Evolutionary conservation across 2,329 filamentous ascomycete genomes (phyloP), one percentile per base, ranked within the genome.

Genomic region (Verticillium nubilum): DNA sequence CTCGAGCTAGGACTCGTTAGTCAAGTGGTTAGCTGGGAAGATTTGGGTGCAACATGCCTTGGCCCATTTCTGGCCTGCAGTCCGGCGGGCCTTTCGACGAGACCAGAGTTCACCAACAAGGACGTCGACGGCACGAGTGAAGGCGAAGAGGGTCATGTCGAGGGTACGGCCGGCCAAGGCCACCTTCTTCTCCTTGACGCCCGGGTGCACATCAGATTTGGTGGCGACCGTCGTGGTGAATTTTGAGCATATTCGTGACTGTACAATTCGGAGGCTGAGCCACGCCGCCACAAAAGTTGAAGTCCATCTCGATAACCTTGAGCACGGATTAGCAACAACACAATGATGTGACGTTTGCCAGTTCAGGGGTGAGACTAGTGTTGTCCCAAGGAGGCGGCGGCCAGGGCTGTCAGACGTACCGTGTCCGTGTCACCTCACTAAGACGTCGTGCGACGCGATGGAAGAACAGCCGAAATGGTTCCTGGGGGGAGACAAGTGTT

Each of bases 91-190:
- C 58, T 74, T 78, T 58, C 78, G 75, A 50, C 74, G 80, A 17
- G 79, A 74, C 88, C 90, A 93, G 26, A 86, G 68, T 63, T 86
- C 81, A 58, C 87, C 86, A 52, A 89, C 76, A 9, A 91, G 66
- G 5, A 91, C 84, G 71, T 95, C 91, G 12, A 90, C 69, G 52
- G 91, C 91, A 65, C 91, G 82, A 12, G 86, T 86, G 53, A 84
- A 78, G 12, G 89, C 85, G 69, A 95, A 94, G n/a, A 96, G 77
- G 0, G 91, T 94, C 31, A 96, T 78, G 69, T 96, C 91, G 61
- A 96, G 81, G 1, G 91, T 94, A 66, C 87, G 85, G 52, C 91
- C 91, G 12, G 87, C 89, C 62, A 74, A 68, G 27, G 58, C 61
- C 52, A 72, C 67, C 15, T 67, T 68, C 52, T 66, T 66, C 58